Evolutionary conservation across 805 yeast genomes (phyloP).

Genomic region (Starmera pachycereana): DNA sequence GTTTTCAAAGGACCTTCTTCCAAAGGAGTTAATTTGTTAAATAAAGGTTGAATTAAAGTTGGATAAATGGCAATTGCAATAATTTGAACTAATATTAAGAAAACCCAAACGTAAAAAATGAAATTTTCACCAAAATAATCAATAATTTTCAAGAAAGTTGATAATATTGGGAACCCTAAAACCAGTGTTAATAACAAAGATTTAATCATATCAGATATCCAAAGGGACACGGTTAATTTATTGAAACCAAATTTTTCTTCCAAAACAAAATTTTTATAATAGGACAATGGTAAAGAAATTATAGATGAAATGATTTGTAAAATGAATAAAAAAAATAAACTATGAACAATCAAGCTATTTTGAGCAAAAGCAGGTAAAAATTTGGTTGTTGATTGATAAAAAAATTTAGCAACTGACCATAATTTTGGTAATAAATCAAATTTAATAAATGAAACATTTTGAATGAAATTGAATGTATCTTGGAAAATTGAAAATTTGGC

Average conservation of each 20-base stretch:
- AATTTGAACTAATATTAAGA: conserved; percentile 62
- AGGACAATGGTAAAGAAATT: conserved; percentile 54
- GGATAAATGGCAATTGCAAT: conserved; percentile 71
- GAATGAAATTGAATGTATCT: conserved; percentile 38
- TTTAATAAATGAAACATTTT: conserved; percentile 48
- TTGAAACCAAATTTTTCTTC: conserved; percentile 94
- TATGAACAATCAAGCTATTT: conserved; percentile 59
- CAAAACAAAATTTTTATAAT: conserved; percentile 74
- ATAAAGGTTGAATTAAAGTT: conserved; percentile 80
- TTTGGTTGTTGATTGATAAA: conserved; percentile 18
- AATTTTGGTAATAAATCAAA: conserved; percentile 50
- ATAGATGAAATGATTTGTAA: conserved; percentile 41
- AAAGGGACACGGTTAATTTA: conserved; percentile 63
- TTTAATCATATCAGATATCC: conserved; percentile 68
- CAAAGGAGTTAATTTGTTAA: conserved; percentile 84
- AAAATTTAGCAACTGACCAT: conserved; percentile 40
- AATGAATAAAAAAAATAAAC: conserved; percentile 51
- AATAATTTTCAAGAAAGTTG: conserved; percentile 71
- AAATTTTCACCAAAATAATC: conserved; percentile 72
- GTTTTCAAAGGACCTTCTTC: conserved; percentile 82
- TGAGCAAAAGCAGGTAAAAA: conserved; percentile 22
- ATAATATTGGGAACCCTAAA: conserved; percentile 65
- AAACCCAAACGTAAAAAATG: conserved; percentile 68
- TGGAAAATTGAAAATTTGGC: conserved; percentile 54
- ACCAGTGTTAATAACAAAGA: conserved; percentile 38